phyloP scores from a whole-genome alignment of 306 rosid genomes.

The Astragalus glycyphyllos region DNA sequence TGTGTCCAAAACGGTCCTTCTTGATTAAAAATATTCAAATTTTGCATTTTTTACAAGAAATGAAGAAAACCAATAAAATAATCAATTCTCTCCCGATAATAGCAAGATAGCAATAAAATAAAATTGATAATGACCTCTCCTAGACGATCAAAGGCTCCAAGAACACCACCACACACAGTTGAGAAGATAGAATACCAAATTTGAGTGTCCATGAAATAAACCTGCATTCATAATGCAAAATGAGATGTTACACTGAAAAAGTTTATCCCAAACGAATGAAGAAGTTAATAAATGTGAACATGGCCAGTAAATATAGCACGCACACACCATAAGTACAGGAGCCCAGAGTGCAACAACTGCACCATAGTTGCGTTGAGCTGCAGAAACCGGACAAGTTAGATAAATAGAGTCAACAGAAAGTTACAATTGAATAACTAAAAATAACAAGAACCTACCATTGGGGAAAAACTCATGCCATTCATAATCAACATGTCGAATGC shows the following conservation, averaged over 20 bases:
- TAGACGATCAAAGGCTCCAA: slow-evolving; percentile 95
- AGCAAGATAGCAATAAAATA: slow-evolving; percentile 31
- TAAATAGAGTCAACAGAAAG: slow-evolving; percentile 27
- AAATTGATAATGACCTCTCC: slow-evolving; percentile 73
- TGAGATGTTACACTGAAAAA: slow-evolving; percentile 41
- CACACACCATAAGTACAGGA: slow-evolving; percentile 78
- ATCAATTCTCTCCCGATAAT: slow-evolving; percentile 3
- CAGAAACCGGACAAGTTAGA: slow-evolving; percentile 45
- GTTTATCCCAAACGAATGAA: slow-evolving; percentile 33
- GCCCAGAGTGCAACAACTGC: slow-evolving; percentile 88
- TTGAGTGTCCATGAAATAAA: slow-evolving; percentile 98
- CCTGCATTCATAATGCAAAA: slow-evolving; percentile 58
- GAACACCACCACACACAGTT: slow-evolving; percentile 83
- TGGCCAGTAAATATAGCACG: slow-evolving; percentile 39
- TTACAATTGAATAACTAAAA: slow-evolving; percentile 23
- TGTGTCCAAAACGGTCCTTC: slow-evolving; percentile 4
- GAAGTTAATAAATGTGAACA: slow-evolving; percentile 33
- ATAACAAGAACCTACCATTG: slow-evolving; percentile 56
- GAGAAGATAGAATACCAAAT: slow-evolving; percentile 91
- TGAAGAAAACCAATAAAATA: slow-evolving; percentile 26
- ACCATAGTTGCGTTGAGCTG: slow-evolving; percentile 76
- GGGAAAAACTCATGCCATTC: slow-evolving; percentile 97
- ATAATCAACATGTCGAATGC: slow-evolving; percentile 64
- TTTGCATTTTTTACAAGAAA: not conserved
- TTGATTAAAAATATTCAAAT: not conserved